phyloP scores from a whole-genome alignment of 768 basidiomycete species.

The Pholiota conissans region DNA sequence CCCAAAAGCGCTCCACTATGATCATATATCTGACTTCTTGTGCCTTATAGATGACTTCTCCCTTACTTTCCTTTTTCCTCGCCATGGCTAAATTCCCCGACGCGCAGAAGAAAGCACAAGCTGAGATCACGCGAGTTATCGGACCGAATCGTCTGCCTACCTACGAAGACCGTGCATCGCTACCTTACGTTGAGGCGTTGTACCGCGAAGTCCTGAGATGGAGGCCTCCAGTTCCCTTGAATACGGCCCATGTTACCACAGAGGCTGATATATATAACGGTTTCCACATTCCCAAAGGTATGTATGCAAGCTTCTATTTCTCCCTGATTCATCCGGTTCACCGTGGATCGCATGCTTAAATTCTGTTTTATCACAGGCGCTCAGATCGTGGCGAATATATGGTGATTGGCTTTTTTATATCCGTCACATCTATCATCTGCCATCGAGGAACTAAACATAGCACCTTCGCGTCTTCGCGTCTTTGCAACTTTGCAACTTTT shows the following conservation, averaged over 20 bases:
- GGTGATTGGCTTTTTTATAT: slow-evolving; percentile 8
- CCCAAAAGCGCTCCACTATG: not conserved
- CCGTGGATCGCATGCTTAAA: not conserved
- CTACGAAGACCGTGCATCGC: slow-evolving; percentile 22
- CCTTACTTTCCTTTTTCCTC: slow-evolving; percentile 24
- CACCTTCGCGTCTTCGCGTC: not conserved
- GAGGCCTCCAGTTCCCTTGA: slow-evolving; percentile 19
- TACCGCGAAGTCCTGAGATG: slow-evolving; percentile 22
- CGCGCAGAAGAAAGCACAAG: slow-evolving; percentile 30
- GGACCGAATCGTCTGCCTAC: slow-evolving; percentile 28
- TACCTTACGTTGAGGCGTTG: slow-evolving; percentile 27
- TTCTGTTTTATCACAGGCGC: slow-evolving; percentile 10
- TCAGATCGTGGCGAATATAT: slow-evolving; percentile 15
- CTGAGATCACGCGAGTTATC: slow-evolving; percentile 30
- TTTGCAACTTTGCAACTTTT: too few species aligned
- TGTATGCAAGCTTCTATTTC: too few species aligned
- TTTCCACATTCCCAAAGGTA: slow-evolving; percentile 28
- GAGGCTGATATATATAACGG: slow-evolving; percentile 29
- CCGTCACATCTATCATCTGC: not conserved
- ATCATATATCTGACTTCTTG: not conserved
- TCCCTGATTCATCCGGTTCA: not conserved
- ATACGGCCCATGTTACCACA: slow-evolving; percentile 22
- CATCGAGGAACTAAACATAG: not conserved
- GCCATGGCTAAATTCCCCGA: slow-evolving; percentile 32
- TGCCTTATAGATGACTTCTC: slow-evolving; percentile 10